Base-by-base conservation (phyloP, 306 rosid genomes). In the Astragalus glycyphyllos region DNA sequence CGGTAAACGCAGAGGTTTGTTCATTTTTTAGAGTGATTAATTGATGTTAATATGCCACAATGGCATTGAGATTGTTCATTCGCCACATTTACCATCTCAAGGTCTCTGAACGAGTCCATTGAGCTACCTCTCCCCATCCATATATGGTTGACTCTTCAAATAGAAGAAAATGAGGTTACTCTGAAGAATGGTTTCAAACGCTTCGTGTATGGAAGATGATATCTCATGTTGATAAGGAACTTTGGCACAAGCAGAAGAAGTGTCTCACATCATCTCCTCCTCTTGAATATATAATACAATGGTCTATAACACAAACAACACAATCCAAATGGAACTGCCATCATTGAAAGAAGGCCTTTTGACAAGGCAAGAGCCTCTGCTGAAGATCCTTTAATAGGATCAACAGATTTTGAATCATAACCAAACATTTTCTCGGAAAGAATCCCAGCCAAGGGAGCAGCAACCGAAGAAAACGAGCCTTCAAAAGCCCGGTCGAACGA, bases 391-490 rank as follows among this genome's bases (percentile, higher is more conserved):
- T 77, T 77, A 6, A 79, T 55, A 2, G 84, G 86, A 81, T 91
- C 91, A 56, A 89, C 87, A 13, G 91, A 79, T 72, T 86, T 92
- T 8, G 98, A 81, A 48, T 87, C 72, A 57, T 94, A 94, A 13
- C 99, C 99, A 56, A 87, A 94, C 78, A 84, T 80, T 79, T 76
- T 81, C 84, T 94, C 99, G 0, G 99, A 87, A 38, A 94, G 96
- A 74, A 94, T 94, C 12, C 99, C 99, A 9, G 91, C 99, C 83
- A 94, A 69, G 10, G 99, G 99, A 79, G 99, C 99, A 8, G 99
- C 99, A 61, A 91, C 55, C 4, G 99, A 87, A 72, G 99, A 94
- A 64, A 94, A 84, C 0, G 99, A 94, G 47, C 96, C 99, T 79
- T 94, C 97, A 4, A 91, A 91, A 38, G 99, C 99, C 11, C 97